Evolutionary conservation across 306 rosid species (phyloP), one percentile per base, ranked within the genome.

Genomic region (Mucuna pruriens): DNA sequence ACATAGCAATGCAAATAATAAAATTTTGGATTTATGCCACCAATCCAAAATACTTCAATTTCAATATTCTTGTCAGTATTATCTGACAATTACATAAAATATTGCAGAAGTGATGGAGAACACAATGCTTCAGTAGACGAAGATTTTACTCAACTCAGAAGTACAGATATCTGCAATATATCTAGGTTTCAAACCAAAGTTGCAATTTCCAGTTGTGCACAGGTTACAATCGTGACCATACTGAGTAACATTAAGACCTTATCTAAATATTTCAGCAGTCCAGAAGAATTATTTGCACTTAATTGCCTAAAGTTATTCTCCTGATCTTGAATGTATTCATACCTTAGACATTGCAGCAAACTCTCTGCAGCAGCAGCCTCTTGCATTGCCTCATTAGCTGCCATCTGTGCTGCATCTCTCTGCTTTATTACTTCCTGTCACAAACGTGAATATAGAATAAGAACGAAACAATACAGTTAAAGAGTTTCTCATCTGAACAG

Each of bases 321-420:
- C 23, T 34, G 26, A 64, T 34, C 31, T n/a, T 34, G 54, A 65
- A 48, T 45, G 46, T 38, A 83, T 71, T 71, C 71, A 11, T 87
- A 96, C 99, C 98, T 92, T 65, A 96, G 90, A 82, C 99, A 93
- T 45, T 84, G 94, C 72, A 96, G 89, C 76, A 94, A 78, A 86
- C 85, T 90, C 83, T 96, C 99, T 29, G 98, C 91, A 36, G 91
- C 92, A 11, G 98, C 91, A 65, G 98, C 99, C 85, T 96, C 99
- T 83, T 93, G 97, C 78, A 96, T 87, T 11, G 99, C 99, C 85
- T 93, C 99, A 76, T 75, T 78, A 81, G 97, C 98, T 64, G 98
- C 97, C 29, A 89, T 67, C 83, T 89, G 99, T 54, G 98, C 98
- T 15, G 91, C 89, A 89, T 96, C 99, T 81, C 99, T 93, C 67